A percentile compares a stretch with the other conserved stretches of the same genome.
These are phyloP conservation scores for Talaromyces sp. DNA, from an alignment of 2,329 filamentous ascomycete species.

Conservation along the genomic window DNA sequence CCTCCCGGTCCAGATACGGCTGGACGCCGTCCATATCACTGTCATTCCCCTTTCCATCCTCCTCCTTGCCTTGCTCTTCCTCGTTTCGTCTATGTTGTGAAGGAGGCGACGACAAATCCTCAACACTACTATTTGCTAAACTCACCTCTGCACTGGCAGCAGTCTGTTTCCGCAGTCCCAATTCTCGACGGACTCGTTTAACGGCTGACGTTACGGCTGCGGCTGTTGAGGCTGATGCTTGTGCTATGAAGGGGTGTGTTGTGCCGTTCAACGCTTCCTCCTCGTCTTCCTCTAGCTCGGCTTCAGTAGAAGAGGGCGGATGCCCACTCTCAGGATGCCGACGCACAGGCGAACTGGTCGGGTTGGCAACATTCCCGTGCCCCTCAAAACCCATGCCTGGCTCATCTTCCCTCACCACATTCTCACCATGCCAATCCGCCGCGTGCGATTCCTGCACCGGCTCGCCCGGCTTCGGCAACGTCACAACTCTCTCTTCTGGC, in stretches of 20 bases:
- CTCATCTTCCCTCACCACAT: constrained; percentile 23
- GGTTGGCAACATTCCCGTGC: constrained; percentile 21
- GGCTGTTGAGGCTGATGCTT: constrained; percentile 20
- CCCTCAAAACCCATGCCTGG: neutral
- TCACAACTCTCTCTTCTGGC: constrained; percentile 48
- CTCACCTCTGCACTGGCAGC: constrained; percentile 66
- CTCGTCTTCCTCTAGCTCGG: constrained; percentile 16
- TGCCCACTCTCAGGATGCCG: no score
- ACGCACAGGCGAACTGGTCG: constrained; percentile 3
- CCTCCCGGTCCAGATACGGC: constrained; percentile 27
- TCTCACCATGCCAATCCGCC: constrained; percentile 70
- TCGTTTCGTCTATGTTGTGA: constrained; percentile 26
- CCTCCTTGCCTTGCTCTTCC: constrained; percentile 24
- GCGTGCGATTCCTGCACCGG: constrained; percentile 66
- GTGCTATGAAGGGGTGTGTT: constrained; percentile 17
- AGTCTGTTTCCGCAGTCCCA: constrained; percentile 66
- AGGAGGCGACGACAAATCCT: constrained; percentile 22
- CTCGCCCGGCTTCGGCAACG: constrained; percentile 64
- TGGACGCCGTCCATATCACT: constrained; percentile 40
- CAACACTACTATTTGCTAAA: constrained; percentile 69
- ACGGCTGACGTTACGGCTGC: constrained; percentile 17
- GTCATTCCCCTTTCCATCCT: constrained; percentile 29
- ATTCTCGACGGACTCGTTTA: constrained; percentile 40
- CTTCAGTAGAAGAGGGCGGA: neutral
- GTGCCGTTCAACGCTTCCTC: constrained; percentile 16